Percentiles rank a stretch among this genome's conserved stretches.
phyloP scores from a whole-genome alignment of 805 yeast species.

The Kodamaea restingae region DNA sequence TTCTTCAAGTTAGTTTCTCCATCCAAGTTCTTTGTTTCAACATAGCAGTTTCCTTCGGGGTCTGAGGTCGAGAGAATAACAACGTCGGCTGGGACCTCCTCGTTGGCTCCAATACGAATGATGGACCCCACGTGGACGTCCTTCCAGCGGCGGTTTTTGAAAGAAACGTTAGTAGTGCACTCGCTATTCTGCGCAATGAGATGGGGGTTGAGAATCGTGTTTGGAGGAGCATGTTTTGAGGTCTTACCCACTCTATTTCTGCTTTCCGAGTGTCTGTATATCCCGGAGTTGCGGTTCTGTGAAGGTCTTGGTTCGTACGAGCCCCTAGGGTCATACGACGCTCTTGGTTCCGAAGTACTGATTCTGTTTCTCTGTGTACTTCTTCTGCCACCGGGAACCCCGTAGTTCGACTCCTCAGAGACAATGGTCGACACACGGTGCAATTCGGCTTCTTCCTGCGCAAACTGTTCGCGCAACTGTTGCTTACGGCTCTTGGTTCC shows the following conservation, averaged over 20 bases:
- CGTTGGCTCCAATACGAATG: slow-evolving; percentile 64
- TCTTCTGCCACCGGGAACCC: slow-evolving; percentile 1
- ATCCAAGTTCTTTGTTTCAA: slow-evolving; percentile 79
- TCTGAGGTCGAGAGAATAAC: slow-evolving; percentile 64
- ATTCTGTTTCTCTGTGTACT: background rate
- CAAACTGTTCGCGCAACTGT: slow-evolving; percentile 2
- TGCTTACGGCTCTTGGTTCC: slow-evolving; percentile 3
- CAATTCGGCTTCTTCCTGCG: slow-evolving; percentile 25
- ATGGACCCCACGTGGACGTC: slow-evolving; percentile 70
- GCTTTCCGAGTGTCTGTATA: background rate
- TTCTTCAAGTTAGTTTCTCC: slow-evolving; percentile 51
- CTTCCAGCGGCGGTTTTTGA: slow-evolving; percentile 51
- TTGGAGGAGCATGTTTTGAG: slow-evolving; percentile 11
- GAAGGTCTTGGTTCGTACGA: background rate
- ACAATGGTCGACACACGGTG: slow-evolving; percentile 35
- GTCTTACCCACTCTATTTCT: slow-evolving; percentile 1
- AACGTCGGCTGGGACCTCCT: slow-evolving; percentile 77
- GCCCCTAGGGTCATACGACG: background rate
- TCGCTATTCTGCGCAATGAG: slow-evolving; percentile 10
- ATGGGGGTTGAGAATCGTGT: slow-evolving; percentile 20
- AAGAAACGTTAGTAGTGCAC: slow-evolving; percentile 7
- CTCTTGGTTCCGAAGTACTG: background rate
- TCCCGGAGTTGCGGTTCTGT: background rate
- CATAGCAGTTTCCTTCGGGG: slow-evolving; percentile 64
- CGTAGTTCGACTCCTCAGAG: slow-evolving; percentile 23